A percentile compares a stretch with the other conserved stretches of the same genome.
phyloP scores from a whole-genome alignment of 768 basidiomycete species.

The Kwoniella pini region DNA sequence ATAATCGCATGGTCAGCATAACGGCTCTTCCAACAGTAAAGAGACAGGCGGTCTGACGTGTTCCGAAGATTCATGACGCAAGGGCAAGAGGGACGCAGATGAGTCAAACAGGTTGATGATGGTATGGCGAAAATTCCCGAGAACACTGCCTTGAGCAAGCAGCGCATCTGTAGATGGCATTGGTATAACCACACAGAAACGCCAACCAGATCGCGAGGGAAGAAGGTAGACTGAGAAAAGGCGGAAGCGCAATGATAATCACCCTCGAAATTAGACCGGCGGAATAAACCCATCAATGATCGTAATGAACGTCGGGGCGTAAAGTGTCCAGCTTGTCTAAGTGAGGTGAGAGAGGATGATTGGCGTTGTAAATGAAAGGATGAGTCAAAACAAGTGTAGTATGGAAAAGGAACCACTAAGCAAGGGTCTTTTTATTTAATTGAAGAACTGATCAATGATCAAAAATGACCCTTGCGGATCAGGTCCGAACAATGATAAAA shows the following conservation, averaged over 20 bases:
- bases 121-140: too few relatives aligned
- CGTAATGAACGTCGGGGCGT: too few relatives aligned
- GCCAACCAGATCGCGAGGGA: not conserved
- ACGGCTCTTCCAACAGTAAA: too few relatives aligned
- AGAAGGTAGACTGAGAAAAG: not conserved
- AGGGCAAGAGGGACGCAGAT: too few relatives aligned
- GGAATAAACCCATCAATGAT: too few relatives aligned
- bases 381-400: not conserved
- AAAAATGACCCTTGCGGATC: slow-evolving; percentile 2
- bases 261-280: not conserved
- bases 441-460: not conserved
- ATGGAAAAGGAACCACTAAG: not conserved
- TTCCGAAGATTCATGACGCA: too few relatives aligned
- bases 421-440: not conserved
- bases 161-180: not conserved
- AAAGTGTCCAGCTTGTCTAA: not conserved
- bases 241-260: not conserved
- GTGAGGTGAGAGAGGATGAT: not conserved
- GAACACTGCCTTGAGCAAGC: not conserved
- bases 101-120: too few relatives aligned
- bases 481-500: not conserved
- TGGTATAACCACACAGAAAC: not conserved
- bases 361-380: not conserved
- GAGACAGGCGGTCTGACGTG: too few relatives aligned
- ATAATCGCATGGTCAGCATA: too few relatives aligned